These are phyloP conservation scores for Naganishia friedmannii DNA, from an alignment of 768 basidiomycete species.

Conservation along the genomic window DNA sequence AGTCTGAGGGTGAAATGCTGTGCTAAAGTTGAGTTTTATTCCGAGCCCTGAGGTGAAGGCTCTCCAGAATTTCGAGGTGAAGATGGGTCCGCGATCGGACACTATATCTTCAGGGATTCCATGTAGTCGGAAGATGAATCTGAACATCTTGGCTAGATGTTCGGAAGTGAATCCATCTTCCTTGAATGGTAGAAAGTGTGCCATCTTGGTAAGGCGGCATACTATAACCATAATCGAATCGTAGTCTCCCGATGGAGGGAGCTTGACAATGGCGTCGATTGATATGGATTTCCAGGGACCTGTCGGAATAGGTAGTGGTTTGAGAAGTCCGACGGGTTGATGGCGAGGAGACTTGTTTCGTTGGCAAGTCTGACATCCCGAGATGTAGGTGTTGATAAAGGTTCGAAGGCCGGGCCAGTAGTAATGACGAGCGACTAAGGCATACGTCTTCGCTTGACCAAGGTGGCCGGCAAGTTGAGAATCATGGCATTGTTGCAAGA, in stretches of 20 bases:
- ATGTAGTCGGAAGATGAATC: slow-evolving; percentile 35
- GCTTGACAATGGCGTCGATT: slow-evolving; percentile 54
- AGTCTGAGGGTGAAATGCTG: slow-evolving; percentile 57
- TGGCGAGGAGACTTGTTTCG: slow-evolving; percentile 52
- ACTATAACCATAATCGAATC: slow-evolving; percentile 54
- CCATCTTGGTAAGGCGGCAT: slow-evolving; percentile 54
- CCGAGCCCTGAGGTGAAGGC: slow-evolving; percentile 48
- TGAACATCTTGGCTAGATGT: neutral
- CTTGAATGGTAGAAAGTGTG: slow-evolving; percentile 53
- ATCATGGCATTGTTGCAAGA: too few relatives aligned
- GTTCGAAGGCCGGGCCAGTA: slow-evolving; percentile 51
- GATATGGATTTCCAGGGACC: slow-evolving; percentile 52
- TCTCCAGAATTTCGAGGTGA: slow-evolving; percentile 48
- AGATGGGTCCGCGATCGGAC: slow-evolving; percentile 42
- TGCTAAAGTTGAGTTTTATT: slow-evolving; percentile 51
- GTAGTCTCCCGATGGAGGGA: slow-evolving; percentile 49
- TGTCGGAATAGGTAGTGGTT: slow-evolving; percentile 43
- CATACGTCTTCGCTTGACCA: slow-evolving; percentile 51
- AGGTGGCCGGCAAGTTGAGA: slow-evolving; percentile 52
- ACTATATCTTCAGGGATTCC: slow-evolving; percentile 43
- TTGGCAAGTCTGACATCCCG: slow-evolving; percentile 52
- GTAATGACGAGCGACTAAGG: slow-evolving; percentile 52
- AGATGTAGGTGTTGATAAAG: slow-evolving; percentile 51
- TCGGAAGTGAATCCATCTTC: neutral
- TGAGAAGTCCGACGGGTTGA: slow-evolving; percentile 52